A percentile compares a stretch with the other conserved stretches of the same genome.
These are phyloP conservation scores for Aspergillus diversus DNA, from an alignment of 495 filamentous ascomycete genomes.

Conservation along the genomic window DNA sequence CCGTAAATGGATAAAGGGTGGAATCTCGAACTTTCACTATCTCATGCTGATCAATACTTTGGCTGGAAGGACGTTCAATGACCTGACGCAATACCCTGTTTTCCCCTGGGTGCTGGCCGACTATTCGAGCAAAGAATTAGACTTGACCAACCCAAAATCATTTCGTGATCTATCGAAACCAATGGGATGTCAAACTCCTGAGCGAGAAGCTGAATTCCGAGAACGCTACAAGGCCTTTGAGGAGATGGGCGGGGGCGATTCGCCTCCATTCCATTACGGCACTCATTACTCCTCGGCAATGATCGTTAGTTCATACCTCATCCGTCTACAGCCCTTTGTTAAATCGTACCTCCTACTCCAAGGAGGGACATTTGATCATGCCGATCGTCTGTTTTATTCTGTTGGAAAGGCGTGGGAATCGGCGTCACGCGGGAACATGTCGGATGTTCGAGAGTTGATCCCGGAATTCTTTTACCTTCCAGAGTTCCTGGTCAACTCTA, in stretches of 20 bases:
- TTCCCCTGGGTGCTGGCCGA: constrained; percentile 97
- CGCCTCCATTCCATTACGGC: constrained; percentile 91
- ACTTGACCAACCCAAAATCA: constrained; percentile 77
- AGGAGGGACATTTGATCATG: constrained; percentile 94
- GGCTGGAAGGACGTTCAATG: constrained; percentile 96
- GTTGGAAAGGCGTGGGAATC: constrained; percentile 90
- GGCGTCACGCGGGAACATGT: constrained; percentile 85
- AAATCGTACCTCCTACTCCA: constrained; percentile 97
- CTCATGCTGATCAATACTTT: constrained; percentile 98
- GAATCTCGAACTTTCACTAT: constrained; percentile 98
- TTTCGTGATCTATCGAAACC: constrained; percentile 94
- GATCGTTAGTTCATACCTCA: constrained; percentile 96
- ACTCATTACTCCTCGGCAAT: constrained; percentile 99
- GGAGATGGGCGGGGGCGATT: constrained; percentile 81
- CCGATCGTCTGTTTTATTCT: constrained; percentile 93
- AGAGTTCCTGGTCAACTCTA: constrained; percentile 89
- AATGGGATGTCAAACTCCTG: constrained; percentile 88
- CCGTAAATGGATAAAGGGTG: constrained; percentile 87
- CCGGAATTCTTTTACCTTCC: constrained; percentile 97
- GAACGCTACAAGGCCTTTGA: constrained; percentile 86
- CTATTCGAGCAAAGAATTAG: constrained; percentile 94
- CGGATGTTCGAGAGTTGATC: constrained; percentile 89
- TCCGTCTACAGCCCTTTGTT: constrained; percentile 92
- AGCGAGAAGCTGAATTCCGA: constrained; percentile 74
- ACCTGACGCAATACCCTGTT: constrained; percentile 96